Percentiles rank a stretch among this genome's conserved stretches.
Evolutionary conservation across 2,329 filamentous ascomycete species (phyloP).

Genomic region (Trichothecium sympodiale): DNA sequence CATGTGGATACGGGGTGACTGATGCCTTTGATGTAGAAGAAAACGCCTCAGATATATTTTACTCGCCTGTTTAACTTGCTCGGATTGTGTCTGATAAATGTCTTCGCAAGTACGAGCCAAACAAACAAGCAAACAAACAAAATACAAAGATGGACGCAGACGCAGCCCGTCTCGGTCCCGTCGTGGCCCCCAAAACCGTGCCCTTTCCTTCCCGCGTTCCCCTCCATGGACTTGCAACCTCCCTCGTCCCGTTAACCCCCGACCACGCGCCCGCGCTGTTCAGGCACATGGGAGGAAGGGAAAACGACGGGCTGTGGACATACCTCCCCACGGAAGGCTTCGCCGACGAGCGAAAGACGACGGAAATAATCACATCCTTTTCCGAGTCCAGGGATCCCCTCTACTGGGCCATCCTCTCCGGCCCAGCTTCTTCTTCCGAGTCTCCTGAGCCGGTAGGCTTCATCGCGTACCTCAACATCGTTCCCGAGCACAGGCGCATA

Average conservation of each 20-base stretch:
- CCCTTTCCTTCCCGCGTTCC: conserved; percentile 8
- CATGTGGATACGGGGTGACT: too few relatives aligned
- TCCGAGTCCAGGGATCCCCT: conserved; percentile 20
- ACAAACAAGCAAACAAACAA: too few relatives aligned
- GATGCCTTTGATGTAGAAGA: too few relatives aligned
- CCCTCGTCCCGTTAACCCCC: conserved; percentile 15
- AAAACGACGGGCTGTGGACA: conserved; percentile 21
- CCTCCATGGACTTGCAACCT: conserved; percentile 18
- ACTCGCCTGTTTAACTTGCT: too few relatives aligned
- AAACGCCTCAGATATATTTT: too few relatives aligned
- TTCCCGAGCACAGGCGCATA: conserved; percentile 33
- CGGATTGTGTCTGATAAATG: too few relatives aligned
- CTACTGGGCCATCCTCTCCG: conserved; percentile 33
- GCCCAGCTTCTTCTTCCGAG: conserved; percentile 8
- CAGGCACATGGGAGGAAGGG: conserved; percentile 19
- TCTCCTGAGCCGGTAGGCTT: conserved; percentile 22
- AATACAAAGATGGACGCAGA: too few relatives aligned
- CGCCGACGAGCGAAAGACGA: conserved; percentile 13
- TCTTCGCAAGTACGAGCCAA: too few relatives aligned
- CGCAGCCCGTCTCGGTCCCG: conserved; percentile 7
- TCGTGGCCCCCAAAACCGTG: conserved; percentile 8
- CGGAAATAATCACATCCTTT: conserved; percentile 10
- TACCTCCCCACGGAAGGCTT: conserved; percentile 19
- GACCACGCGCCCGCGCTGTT: conserved; percentile 17
- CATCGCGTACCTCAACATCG: conserved; percentile 33